These are phyloP conservation scores for Umbellularia californica DNA, from an alignment of 164 flowering plant species.

Conservation along the genomic window DNA sequence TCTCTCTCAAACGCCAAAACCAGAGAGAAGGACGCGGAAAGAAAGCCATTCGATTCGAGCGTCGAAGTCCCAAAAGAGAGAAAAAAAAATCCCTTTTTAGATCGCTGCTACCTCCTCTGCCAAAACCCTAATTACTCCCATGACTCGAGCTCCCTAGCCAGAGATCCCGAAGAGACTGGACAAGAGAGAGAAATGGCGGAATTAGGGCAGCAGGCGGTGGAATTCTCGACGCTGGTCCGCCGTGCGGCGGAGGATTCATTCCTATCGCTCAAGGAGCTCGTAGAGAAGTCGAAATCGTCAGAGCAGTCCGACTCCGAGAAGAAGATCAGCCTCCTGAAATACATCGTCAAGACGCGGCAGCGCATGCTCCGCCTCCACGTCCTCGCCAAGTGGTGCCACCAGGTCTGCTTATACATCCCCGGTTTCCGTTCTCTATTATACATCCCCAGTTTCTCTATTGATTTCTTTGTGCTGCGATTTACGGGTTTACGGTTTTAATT, in stretches of 20 bases:
- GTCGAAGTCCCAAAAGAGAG: no score
- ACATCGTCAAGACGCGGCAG: slow-evolving; percentile 78
- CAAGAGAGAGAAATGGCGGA: slow-evolving; percentile 58
- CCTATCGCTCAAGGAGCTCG: slow-evolving; percentile 69
- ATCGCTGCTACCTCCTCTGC: no score
- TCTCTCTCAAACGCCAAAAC: no score
- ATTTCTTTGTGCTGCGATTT: background rate
- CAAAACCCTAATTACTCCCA: no score
- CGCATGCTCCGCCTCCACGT: slow-evolving; percentile 94
- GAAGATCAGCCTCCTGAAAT: slow-evolving; percentile 80
- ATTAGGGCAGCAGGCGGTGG: slow-evolving; percentile 84
- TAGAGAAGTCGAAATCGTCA: slow-evolving; percentile 60
- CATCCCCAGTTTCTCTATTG: background rate
- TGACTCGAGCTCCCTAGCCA: no score
- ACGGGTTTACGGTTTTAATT: no score
- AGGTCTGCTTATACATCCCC: slow-evolving; percentile 35
- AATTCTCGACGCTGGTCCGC: slow-evolving; percentile 67
- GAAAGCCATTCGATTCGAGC: no score
- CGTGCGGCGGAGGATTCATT: slow-evolving; percentile 89
- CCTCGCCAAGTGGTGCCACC: slow-evolving; percentile 94
- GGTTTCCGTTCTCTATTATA: background rate
- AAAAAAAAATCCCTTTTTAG: no score
- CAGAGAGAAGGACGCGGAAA: no score
- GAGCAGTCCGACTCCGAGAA: slow-evolving; percentile 76
- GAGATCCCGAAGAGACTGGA: no score